Evolutionary conservation across 2,329 filamentous ascomycete species (phyloP), one percentile per base, ranked within the genome.

Genomic region (Aspergillus spinulosporus): DNA sequence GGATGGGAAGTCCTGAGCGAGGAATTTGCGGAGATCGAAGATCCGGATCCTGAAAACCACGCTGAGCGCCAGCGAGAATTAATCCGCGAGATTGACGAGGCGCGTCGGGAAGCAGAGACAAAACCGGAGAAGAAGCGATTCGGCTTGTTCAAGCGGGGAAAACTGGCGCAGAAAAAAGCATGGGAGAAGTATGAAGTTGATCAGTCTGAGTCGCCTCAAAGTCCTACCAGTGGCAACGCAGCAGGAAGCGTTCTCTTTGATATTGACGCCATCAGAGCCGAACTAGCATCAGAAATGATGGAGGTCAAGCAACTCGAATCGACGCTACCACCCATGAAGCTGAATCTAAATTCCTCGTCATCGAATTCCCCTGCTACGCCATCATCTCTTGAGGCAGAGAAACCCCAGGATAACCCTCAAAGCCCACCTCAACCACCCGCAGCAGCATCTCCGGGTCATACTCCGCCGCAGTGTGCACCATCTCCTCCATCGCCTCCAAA

Each of bases 61-160:
- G 82, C 85, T 49, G 83, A 91, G 70, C 83, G 92, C 47, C 94
- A 99, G 74, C 84, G 92, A 54, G 93, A 97, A 74, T 83, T 99
- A 42, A 96, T 99, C 70, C 92, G 89, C 66, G 94, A 99, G 74
- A 96, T 99, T 51, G 93, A 97, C 71, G 92, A 96, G 74, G 94
- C 94, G 5, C 85, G 94, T 37, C 92, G 88, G 69, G 86, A 94
- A 66, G 82, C 96, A 3, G 92, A 96, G 67, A 87, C 85, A 69
- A 89, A 94, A 66, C 87, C 86, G 14, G 86, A 89, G 66, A 86
- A 87, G 68, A 82, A 84, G 71, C 76, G 83, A 42, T 92, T 93
- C 66, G 84, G 86, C 36, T 84, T 95, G 64, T 97, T 97, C 75
- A 87, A 88, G 42, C 85, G 89, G 48, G 92, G 90, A 67, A 96